Evolutionary conservation across 257 asterid genomes (phyloP).

Genomic region (Rhazya stricta): DNA sequence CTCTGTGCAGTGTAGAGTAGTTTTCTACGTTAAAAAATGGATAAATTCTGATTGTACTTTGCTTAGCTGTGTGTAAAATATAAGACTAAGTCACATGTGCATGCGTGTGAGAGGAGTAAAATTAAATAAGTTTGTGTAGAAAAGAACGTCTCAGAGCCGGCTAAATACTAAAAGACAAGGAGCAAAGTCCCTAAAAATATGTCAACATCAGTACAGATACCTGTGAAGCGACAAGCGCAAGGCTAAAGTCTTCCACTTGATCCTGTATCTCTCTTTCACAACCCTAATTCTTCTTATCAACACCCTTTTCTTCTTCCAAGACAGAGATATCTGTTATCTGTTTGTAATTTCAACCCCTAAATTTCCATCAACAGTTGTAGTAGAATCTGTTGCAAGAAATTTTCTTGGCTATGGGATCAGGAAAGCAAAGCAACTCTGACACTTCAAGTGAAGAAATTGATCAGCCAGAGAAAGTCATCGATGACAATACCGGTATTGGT

Average conservation of each 20-base stretch:
- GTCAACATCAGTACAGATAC: conserved; percentile 13
- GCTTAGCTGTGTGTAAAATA: conserved; percentile 2
- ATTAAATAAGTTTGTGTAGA: conserved; percentile 1
- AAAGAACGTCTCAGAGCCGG: conserved; percentile 17
- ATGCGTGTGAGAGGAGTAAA: neutral
- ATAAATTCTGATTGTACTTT: neutral
- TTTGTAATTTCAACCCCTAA: neutral
- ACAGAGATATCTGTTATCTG: neutral
- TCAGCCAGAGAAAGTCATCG: conserved; percentile 32
- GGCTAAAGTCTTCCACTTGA: conserved; percentile 10
- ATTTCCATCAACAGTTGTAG: neutral
- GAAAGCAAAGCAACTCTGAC: conserved; percentile 30
- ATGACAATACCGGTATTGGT: conserved; percentile 39
- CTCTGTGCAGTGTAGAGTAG: neutral
- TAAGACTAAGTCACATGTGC: conserved; percentile 15
- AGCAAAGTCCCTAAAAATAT: neutral
- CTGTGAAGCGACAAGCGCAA: conserved; percentile 8
- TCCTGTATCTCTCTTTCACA: neutral
- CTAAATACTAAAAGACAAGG: conserved; percentile 9
- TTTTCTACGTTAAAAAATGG: neutral
- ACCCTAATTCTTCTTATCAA: conserved; percentile 10
- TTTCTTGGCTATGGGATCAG: conserved; percentile 31
- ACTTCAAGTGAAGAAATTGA: conserved; percentile 36
- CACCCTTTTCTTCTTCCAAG: neutral
- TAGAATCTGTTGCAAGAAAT: neutral